Evolutionary conservation across 2,329 filamentous ascomycete species (phyloP), one percentile per base, ranked within the genome.

Genomic region (Fusarium euwallaceae): DNA sequence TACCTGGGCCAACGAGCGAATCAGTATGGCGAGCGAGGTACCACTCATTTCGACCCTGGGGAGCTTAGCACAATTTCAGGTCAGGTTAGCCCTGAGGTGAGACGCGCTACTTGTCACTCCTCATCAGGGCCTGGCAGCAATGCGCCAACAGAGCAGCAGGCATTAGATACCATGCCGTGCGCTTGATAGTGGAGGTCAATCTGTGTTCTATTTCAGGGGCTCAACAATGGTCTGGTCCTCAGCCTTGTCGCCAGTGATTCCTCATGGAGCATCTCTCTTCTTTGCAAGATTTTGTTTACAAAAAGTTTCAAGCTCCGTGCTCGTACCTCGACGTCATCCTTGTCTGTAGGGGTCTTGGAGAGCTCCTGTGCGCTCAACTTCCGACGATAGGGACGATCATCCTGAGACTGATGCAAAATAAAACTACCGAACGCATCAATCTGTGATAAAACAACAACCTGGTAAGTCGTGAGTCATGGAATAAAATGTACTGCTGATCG

Each of bases 41-140:
- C 65, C 69, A 41, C 59, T 61, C 34, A 53, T 51, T 43, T 39
- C 14, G 61, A 37, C 45, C 51, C 43, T 20, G 37, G 48, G 71
- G 39, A 62, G 51, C 61, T 69, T 74, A 69, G 72, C 58, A 72
- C 59, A 36, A 58, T 65, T 71, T 62, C 71, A 67, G 70, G 67
- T 72, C 36, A 69, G 53, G 39, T 56, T 69, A 74, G 69, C 61
- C 61, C 74, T 69, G 60, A 74, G 64, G 51, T 66, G 65, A 72
- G 68, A 74, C 64, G 68, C 72, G 64, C 72, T 66, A 74, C 71
- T 74, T 74, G 68, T 64, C 61, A 61, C 61, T 71, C 71, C 55
- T 56, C 63, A 43, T 64, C 63, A 60, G 67, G 32, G 34, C 58
- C 36, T 29, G 34, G 60, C 62, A 55, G 29, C 43, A 59, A 29